Evolutionary conservation across 78 protist species (phyloP), one percentile per base, ranked within the genome.

Genomic region (Tieghemostelium lacteum): DNA sequence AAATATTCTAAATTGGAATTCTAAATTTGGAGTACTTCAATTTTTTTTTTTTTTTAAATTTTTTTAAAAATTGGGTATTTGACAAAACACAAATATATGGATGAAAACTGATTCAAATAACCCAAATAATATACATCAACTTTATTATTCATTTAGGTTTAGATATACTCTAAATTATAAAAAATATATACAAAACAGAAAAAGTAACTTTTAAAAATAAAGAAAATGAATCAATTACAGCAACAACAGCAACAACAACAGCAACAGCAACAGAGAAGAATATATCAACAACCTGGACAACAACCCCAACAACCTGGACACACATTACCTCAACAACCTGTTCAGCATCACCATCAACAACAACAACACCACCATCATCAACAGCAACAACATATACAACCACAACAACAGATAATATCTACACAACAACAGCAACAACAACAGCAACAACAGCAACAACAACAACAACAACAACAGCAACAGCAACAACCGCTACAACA

Each of bases 281-380:
- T 49, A 58, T 62, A 49, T 4, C 63, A 50, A 39, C 36, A 31
- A 17, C 75, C 39, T 28, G 36, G n/a, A 28, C 75, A 69, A 69
- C 19, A 4, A 36, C 54, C 45, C 33, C 77, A 20, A n/a, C 77
- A 52, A 17, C 63, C 42, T 34, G 24, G 39, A 50, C 77, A 28
- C 45, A 22, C 49, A 37, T 29, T 42, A 33, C 75, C 37, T 26
- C 75, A 69, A 10, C 22, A 10, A 8, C 28, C 8, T 29, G 19
- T 0, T 0, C 19, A 6, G 6, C 69, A 62, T 29, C 69, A 1
- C 4, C 65, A 16, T 36, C 37, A 2, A 29, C 74, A 50, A 10
- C 60, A 31, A 22, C 64, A 6, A 50, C 77, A 19, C 31, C 77
- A 50, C 39, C 76, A 70, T 52, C 76, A 50, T 50, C 76, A 70